These are phyloP conservation scores for Malus hybrid DNA, from an alignment of 331 rosid species.

Conservation along the genomic window DNA sequence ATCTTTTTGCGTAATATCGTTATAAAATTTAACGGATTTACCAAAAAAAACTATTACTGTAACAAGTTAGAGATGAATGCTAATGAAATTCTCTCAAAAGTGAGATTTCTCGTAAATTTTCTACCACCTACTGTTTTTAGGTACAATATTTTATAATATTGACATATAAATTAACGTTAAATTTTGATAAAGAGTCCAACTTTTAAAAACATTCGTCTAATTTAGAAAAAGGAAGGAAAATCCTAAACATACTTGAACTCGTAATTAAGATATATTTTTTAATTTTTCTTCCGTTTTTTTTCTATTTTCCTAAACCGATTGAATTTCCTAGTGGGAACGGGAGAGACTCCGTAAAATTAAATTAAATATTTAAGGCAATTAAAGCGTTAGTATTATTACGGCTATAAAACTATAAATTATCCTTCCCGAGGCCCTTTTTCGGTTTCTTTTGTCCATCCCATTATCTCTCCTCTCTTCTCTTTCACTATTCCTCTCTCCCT, in stretches of 20 bases:
- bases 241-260: background rate
- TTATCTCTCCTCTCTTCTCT: conserved; percentile 34
- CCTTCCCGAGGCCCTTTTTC: conserved; percentile 37
- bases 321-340: background rate
- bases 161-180: background rate
- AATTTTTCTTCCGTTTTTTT: background rate
- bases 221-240: background rate
- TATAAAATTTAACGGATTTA: background rate
- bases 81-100: too few species aligned
- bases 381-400: conserved; percentile 35
- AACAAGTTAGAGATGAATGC: too few species aligned
- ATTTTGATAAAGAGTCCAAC: background rate
- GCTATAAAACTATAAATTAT: conserved; percentile 59
- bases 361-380: conserved; percentile 8
- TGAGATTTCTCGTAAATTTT: too few species aligned
- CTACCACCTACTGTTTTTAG: too few species aligned
- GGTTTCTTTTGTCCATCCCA: conserved; percentile 45
- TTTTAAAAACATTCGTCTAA: too few species aligned
- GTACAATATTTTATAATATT: too few species aligned
- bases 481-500: conserved; percentile 4
- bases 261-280: background rate
- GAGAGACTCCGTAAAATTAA: background rate
- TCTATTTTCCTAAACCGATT: background rate
- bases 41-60: too few species aligned
- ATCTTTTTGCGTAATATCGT: too few species aligned